Percentiles rank a stretch among this genome's conserved stretches.
phyloP scores from a whole-genome alignment of 441 rosid species.

The Croton laevigatus region DNA sequence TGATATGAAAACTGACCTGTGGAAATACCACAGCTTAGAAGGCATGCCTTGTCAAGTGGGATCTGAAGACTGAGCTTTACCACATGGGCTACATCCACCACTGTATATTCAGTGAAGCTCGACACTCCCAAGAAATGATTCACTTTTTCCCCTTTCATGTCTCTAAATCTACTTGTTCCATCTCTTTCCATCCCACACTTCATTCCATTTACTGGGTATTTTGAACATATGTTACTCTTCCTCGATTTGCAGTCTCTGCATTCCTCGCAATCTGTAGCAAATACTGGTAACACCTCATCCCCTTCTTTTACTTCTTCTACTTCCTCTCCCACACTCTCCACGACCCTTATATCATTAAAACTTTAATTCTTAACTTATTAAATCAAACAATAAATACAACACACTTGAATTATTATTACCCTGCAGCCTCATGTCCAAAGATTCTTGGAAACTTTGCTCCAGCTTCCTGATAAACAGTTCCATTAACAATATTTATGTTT shows the following conservation, averaged over 20 bases:
- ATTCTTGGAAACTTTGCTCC: constrained; percentile 46
- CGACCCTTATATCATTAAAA: constrained; percentile 33
- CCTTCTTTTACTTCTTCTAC: constrained; percentile 54
- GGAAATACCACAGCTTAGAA: constrained; percentile 62
- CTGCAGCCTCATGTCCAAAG: constrained; percentile 69
- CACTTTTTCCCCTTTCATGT: constrained; percentile 45
- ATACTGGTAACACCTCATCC: constrained; percentile 59
- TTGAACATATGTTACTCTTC: constrained; percentile 48
- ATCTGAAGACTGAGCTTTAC: constrained; percentile 45
- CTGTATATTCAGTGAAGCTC: constrained; percentile 64
- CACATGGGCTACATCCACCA: constrained; percentile 53
- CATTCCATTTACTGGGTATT: background rate
- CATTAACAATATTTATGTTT: too few species aligned
- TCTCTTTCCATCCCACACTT: constrained; percentile 41
- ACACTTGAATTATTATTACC: constrained; percentile 31
- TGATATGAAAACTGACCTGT: constrained; percentile 35
- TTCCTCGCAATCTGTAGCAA: constrained; percentile 44
- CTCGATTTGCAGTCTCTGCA: constrained; percentile 52
- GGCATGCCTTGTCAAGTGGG: constrained; percentile 52
- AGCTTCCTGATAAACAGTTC: constrained; percentile 37
- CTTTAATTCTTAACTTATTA: too few species aligned
- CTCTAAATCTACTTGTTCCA: constrained; percentile 51
- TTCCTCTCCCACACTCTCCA: constrained; percentile 71
- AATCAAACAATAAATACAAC: too few species aligned
- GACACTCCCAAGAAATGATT: constrained; percentile 56